These are phyloP conservation scores for Didymella lethalis DNA, from an alignment of 2,329 filamentous ascomycete species.

Conservation along the genomic window DNA sequence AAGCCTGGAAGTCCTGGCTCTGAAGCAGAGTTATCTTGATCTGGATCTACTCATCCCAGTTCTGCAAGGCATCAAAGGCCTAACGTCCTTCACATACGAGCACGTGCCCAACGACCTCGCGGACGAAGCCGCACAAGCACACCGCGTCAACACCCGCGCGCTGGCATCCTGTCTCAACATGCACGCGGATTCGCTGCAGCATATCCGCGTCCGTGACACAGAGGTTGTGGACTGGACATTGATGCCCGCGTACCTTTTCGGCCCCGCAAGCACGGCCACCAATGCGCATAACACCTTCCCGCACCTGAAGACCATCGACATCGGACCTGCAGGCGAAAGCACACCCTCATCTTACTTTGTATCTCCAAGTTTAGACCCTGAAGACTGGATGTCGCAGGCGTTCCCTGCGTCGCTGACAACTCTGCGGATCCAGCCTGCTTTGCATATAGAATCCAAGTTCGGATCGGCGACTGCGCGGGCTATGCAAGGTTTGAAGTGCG, in stretches of 20 bases:
- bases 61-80: not conserved
- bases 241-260: not conserved
- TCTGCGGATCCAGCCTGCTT: not conserved
- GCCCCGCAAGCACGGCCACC: not conserved
- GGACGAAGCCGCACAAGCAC: not conserved
- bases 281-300: not conserved
- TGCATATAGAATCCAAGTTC: not conserved
- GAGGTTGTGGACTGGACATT: not conserved
- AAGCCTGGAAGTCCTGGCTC: not conserved
- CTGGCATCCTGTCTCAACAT: not conserved
- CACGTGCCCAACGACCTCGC: slow-evolving; percentile 7
- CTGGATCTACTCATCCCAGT: not conserved
- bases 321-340: not conserved
- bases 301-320: not conserved
- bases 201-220: not conserved
- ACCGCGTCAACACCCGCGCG: not conserved
- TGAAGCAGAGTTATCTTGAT: slow-evolving; percentile 3
- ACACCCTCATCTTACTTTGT: not conserved
- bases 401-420: not conserved
- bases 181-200: not conserved
- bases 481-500: not conserved
- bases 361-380: too few species aligned
- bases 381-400: too few species aligned
- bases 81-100: slow-evolving; percentile 10
- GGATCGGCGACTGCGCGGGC: not conserved